Evolutionary conservation across 257 asterid genomes (phyloP).

Genomic region (Solanum rostratum): DNA sequence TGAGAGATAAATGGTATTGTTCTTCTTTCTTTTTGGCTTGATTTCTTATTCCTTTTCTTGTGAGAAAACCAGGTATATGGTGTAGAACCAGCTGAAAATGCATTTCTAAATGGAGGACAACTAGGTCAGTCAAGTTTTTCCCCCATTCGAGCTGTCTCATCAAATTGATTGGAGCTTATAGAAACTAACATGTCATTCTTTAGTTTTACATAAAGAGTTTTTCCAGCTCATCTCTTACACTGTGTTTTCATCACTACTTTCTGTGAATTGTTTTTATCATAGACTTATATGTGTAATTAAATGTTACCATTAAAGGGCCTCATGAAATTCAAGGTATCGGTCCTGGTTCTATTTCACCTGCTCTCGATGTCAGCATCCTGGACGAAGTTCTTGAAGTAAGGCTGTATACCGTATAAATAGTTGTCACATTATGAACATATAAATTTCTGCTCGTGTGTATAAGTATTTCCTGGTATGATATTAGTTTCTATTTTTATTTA

Average conservation of each 20-base stretch:
- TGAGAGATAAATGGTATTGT: neutral
- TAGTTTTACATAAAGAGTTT: neutral
- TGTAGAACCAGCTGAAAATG: slow-evolving; percentile 34
- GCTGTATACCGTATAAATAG: neutral
- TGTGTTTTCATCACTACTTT: neutral
- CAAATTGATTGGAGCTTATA: too few species aligned
- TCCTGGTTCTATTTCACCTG: slow-evolving; percentile 21
- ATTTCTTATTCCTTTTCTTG: neutral
- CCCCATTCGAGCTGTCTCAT: neutral
- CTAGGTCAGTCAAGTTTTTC: slow-evolving; percentile 12
- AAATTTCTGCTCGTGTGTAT: neutral
- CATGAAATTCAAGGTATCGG: slow-evolving; percentile 42
- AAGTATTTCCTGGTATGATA: neutral
- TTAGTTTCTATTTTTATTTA: neutral
- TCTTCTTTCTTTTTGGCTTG: neutral
- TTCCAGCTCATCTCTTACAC: neutral
- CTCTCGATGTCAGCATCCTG: slow-evolving; percentile 25
- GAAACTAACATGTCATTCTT: neutral
- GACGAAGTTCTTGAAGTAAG: slow-evolving; percentile 36
- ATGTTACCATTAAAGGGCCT: slow-evolving; percentile 8
- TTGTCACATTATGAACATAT: neutral
- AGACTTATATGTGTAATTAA: neutral
- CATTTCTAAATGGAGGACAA: slow-evolving; percentile 28
- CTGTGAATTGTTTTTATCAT: neutral
- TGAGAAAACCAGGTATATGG: slow-evolving; percentile 22